Evolutionary conservation across 139 green algal genomes (phyloP), one percentile per base, ranked within the genome.

Genomic region (Chlorella sp.): DNA sequence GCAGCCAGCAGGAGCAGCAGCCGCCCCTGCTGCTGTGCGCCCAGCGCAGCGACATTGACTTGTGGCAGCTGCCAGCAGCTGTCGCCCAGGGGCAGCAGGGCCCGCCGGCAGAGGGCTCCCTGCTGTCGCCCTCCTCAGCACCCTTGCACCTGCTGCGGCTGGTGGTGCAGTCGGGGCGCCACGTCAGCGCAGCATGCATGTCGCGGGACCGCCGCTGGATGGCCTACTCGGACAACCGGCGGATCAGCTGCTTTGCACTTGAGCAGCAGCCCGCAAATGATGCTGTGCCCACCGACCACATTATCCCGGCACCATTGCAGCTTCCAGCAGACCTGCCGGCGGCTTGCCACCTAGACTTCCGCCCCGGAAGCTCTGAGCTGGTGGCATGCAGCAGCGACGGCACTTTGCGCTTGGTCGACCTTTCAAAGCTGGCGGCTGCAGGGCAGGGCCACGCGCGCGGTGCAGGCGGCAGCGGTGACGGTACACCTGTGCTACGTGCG

Each of bases 151-250:
- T 98, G 12, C 92, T 93, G 15, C 78, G 84, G 14, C 93, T 97
- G 19, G 82, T 37, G n/a, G 83, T 90, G 34, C 87, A 81, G 66
- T 92, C 92, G 16, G 85, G 81, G 1, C 64, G 77, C 22, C 92
- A 94, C 34, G 88, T 96, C 30, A 48, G 73, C 0, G 89, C 92
- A 61, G 94, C 93, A 7, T 95, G 95, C 7, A 68, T 98, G 7
- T 97, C 97, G 0, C 91, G 93, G 7, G 95, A 97, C 79, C 96
- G 95, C 16, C 32, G 30, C 26, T 88, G 89, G 36, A 53, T 98
- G 2, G 97, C 95, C 26, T 93, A 92, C 32, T 96, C 93, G 48
- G 93, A 97, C 84, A 40, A 64, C 16, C n/a, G 76, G 36, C 34
- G 90, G 28, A 81, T 95, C 73, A 92, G 89, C 30, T 86, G 95